These are phyloP conservation scores for Penicillium coprophilum DNA, from an alignment of 495 filamentous ascomycete species.

Conservation along the genomic window DNA sequence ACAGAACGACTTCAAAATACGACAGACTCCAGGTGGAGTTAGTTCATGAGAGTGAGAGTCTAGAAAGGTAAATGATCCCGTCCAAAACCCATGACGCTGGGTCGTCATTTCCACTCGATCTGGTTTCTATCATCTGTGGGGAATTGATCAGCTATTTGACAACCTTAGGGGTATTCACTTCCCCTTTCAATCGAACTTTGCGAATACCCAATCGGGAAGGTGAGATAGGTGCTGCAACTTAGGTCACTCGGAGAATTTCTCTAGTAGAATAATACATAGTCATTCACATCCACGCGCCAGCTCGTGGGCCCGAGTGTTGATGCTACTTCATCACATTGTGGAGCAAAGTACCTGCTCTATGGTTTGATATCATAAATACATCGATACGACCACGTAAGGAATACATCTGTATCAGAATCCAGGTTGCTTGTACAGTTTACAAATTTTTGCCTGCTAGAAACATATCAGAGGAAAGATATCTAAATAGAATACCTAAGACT, in stretches of 20 bases:
- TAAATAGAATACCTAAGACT: no score
- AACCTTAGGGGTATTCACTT: no score
- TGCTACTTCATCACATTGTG: constrained; percentile 1
- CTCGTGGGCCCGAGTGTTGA: background rate
- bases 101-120: constrained; percentile 1
- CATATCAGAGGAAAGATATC: no score
- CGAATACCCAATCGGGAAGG: constrained; percentile 17
- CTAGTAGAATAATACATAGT: background rate
- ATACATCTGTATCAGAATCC: background rate
- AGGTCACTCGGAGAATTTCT: constrained; percentile 2
- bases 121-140: background rate
- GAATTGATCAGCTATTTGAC: background rate
- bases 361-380: background rate
- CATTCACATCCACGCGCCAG: background rate
- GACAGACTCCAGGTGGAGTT: constrained; percentile 10
- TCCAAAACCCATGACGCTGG: constrained; percentile 1
- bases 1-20: background rate
- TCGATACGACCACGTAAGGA: background rate
- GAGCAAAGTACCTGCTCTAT: no score
- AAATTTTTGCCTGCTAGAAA: no score
- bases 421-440: no score
- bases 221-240: background rate
- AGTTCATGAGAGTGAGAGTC: constrained; percentile 5
- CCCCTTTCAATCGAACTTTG: background rate
- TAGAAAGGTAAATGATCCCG: background rate